Percentiles rank a stretch among this genome's conserved stretches.
Evolutionary conservation across 1,284 basidiomycete species (phyloP).

Genomic region (Phylloboletellus chloephorus): DNA sequence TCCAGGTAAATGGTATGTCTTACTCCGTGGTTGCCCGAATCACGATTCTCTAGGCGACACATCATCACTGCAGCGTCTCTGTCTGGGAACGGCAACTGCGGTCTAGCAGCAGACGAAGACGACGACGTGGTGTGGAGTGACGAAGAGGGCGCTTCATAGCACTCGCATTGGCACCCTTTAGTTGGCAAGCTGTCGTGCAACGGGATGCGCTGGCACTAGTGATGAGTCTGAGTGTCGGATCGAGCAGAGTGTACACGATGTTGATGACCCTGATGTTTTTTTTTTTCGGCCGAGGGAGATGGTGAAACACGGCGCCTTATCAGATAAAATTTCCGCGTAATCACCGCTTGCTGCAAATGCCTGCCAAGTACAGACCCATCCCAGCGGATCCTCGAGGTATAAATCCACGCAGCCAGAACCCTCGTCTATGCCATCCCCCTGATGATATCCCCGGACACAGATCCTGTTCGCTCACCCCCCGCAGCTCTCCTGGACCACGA

Average conservation of each 20-base stretch:
- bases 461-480: conserved; percentile 1
- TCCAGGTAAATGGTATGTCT: conserved; percentile 42
- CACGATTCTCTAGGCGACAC: conserved; percentile 22
- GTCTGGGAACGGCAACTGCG: conserved; percentile 25
- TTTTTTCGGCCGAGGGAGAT: not conserved
- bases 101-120: conserved; percentile 33
- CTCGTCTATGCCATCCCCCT: not conserved
- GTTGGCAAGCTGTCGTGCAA: not conserved
- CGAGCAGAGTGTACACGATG: not conserved
- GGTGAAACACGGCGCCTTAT: conserved; percentile 7
- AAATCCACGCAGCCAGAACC: not conserved
- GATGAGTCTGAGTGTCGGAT: not conserved
- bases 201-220: not conserved
- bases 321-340: conserved; percentile 10
- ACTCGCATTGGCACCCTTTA: too few relatives aligned
- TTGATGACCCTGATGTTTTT: too few relatives aligned
- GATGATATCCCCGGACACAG: conserved; percentile 8
- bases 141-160: conserved; percentile 20
- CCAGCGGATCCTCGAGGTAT: conserved; percentile 19
- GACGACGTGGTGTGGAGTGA: conserved; percentile 34
- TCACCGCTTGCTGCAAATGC: conserved; percentile 10
- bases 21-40: not conserved
- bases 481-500: not conserved
- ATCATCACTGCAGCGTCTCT: conserved; percentile 22
- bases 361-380: conserved; percentile 12